Evolutionary conservation across 139 green algal genomes (phyloP), one percentile per base, ranked within the genome.

Genomic region (Coelastrella sp.): DNA sequence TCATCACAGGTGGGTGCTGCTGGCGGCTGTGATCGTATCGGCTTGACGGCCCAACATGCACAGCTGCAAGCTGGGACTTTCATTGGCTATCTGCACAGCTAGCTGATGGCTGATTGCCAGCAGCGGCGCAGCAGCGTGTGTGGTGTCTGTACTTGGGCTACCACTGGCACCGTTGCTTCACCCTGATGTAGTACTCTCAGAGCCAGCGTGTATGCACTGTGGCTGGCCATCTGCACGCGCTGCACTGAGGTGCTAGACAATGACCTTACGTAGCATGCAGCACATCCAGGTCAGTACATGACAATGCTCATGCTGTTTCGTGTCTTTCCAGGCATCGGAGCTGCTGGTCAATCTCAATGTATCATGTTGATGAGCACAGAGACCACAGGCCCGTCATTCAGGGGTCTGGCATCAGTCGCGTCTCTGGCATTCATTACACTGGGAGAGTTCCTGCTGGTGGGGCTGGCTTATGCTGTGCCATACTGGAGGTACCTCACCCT

Each of bases 401-500:
- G 79, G 17, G 79, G 56, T 20, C 80, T 58, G 59, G 59, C 80
- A 54, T 73, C 80, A 85, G 64, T 66, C 56, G 74, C 8, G 13
- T 57, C 74, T 7, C 74, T 76, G 68, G 7, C 74, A 14, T 86
- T 71, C 80, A 74, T 79, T 23, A 79, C 47, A 7, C 47, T 88
- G 5, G 83, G 65, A 4, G 83, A 88, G 83, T 88, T 88, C 58
- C 32, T 88, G 47, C 22, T 88, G 65, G 83, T 77, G 19, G 83
- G 64, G 16, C 83, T 88, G 22, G 83, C 64, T 7, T 78, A 47
- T 56, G 83, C 65, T 5, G 14, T 88, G 32, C 83, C 83, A 16
- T 5, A 61, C 19, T 88, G 83, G 83, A 71, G 65, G 60, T 65
- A 79, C 83, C 16, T 88, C 5, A 79, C 47, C 7, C 83, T 88